Base-by-base conservation (phyloP, 345 rosid species). In the Sonneratia alba region DNA sequence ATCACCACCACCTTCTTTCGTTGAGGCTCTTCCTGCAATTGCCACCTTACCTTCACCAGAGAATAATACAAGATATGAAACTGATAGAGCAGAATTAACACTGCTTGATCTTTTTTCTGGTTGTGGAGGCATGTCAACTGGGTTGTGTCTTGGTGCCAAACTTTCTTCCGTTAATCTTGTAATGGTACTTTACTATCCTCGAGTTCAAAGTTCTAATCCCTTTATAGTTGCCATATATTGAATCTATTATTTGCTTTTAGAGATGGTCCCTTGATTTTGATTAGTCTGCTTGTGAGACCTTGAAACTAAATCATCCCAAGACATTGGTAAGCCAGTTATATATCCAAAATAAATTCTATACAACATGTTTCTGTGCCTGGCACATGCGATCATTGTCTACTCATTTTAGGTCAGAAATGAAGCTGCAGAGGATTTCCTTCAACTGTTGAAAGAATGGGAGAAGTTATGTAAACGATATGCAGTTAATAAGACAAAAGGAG, bases 81-180 rank as follows among this genome's bases (percentile, higher is more conserved):
- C 64, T 74, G 59, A 36, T 74, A 81, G 83, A 81, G 71, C 74
- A 64, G 85, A 85, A 71, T 78, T 94, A 63, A 66, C 70, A 12
- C 81, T 94, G 36, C 86, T 91, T 76, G 98, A 94, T 87, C 87
- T 91, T 68, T 94, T 86, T 82, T 84, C 91, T 77, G 98, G 98
- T 42, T 91, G 98, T 83, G 97, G 98, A 77, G 98, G 98, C 84
- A 91, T 94, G 98, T 91, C 98, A 48, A 91, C 91, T 68, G 97
- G 98, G 71, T 79, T 94, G 72, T 79, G 85, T 80, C 91, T 94
- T n/a, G 98, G 98, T 69, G 88, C 93, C 82, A 89, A 86, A 84
- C 77, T 83, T 72, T 86, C 89, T 73, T 72, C 82, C 74, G 70
- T 83, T 81, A 76, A 85, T 86, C 85, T 94, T 72, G 85, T 89